Base-by-base conservation (phyloP, 106 monocot species). In the Ottelia alismoides region DNA sequence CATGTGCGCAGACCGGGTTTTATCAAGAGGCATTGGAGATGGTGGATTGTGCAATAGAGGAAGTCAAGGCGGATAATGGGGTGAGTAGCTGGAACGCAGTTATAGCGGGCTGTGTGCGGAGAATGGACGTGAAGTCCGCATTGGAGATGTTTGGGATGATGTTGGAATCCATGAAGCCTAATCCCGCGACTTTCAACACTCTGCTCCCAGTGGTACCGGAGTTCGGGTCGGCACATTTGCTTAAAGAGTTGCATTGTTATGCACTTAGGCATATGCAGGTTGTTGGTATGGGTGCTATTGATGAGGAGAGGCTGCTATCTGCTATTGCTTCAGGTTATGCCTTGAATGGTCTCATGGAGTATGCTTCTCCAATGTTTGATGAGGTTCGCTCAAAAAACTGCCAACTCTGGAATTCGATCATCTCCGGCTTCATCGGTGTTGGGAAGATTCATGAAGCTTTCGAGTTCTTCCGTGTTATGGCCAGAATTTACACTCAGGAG, bases 51-150 rank as follows among this genome's bases (percentile, higher is more conserved):
- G 77, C 79, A 74, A 68, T 32, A 25, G 60, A 44, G 28, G 57
- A 61, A 16, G 27, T 40, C 1, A 69, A 69, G 6, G 0, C 66
- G 11, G 32, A 53, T 10, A 58, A 66, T 5, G 68, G 56, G 2
- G 54, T 22, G 16, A 56, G 73, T 22, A 80, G 76, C 46, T 90
- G 90, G 90, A 84, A 84, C 62, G 68, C 80, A 2, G 47, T 84
- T n/a, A 48, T 90, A 26, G 68, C 79, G 0, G 79, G 74, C 11
- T 90, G 84, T 22, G 71, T 89, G 25, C 62, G 76, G 1, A 3
- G 31, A 11, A 70, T 58, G 4, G 66, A 85, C 23, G 54, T 27
- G 1, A 69, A 60, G 44, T 62, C 63, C n/a, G 65, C 73, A 22
- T 53, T 76, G 35, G 30, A 64, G 9, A 48, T 73, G 30, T 56